These are phyloP conservation scores for Puccinia brachypodii DNA, from an alignment of 1,284 basidiomycete species.

Conservation along the genomic window DNA sequence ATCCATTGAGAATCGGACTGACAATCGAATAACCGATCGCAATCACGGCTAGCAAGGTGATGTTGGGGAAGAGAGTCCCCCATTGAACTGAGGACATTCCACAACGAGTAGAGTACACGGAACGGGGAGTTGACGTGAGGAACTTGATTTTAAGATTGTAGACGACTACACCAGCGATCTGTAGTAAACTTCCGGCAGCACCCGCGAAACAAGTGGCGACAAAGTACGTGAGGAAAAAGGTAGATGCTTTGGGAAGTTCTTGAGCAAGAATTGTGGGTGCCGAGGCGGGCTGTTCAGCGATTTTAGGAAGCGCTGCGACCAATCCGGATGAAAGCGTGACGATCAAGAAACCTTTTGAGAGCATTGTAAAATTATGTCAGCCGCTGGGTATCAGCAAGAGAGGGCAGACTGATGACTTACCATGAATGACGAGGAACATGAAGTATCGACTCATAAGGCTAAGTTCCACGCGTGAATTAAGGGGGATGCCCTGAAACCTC, in stretches of 20 bases:
- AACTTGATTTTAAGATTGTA: conserved; percentile 83
- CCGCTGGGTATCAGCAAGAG: background rate
- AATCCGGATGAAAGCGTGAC: conserved; percentile 80
- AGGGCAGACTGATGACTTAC: conserved; percentile 56
- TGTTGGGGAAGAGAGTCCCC: conserved; percentile 68
- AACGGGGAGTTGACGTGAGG: conserved; percentile 85
- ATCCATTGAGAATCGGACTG: conserved; percentile 88
- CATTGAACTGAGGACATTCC: conserved; percentile 68
- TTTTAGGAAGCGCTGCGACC: conserved; percentile 66
- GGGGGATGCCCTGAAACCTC: conserved; percentile 76
- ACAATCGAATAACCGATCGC: conserved; percentile 77
- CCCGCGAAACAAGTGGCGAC: conserved; percentile 64
- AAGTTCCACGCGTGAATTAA: conserved; percentile 77
- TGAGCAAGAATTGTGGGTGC: conserved; percentile 69
- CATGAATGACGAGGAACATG: conserved; percentile 81
- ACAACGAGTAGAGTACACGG: conserved; percentile 74
- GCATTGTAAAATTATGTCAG: background rate
- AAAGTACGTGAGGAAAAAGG: conserved; percentile 84
- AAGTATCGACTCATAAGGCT: conserved; percentile 89
- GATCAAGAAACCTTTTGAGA: conserved; percentile 75
- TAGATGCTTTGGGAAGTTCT: conserved; percentile 78
- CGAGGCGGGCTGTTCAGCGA: conserved; percentile 66
- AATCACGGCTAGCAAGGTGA: conserved; percentile 58
- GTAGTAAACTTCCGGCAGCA: conserved; percentile 76
- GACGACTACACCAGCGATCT: conserved; percentile 71